Evolutionary conservation across 495 filamentous ascomycete genomes (phyloP).

Genomic region (Trichoderma orchidacearum): DNA sequence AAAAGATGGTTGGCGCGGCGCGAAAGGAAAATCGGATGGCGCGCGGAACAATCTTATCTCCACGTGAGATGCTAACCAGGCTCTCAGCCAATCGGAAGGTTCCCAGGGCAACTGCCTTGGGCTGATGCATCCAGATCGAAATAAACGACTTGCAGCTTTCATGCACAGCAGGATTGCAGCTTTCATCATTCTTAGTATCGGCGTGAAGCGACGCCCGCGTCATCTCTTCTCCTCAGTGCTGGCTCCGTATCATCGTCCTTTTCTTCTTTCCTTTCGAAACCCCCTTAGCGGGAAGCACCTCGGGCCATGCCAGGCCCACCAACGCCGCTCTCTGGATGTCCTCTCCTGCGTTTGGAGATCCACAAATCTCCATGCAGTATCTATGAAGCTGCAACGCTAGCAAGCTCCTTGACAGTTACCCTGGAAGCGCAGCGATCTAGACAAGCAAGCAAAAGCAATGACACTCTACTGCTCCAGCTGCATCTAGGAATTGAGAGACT

Average conservation of each 20-base stretch:
- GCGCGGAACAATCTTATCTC: neutral
- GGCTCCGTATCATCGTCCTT: neutral
- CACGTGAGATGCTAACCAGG: neutral
- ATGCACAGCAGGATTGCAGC: too few species aligned
- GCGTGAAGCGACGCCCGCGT: neutral
- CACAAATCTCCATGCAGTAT: neutral
- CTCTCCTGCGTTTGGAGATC: neutral
- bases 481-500: neutral
- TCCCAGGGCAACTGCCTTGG: neutral
- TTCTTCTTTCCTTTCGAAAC: neutral
- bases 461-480: neutral
- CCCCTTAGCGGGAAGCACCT: neutral
- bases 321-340: neutral
- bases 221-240: neutral
- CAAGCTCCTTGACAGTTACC: neutral
- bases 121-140: neutral
- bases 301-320: neutral
- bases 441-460: neutral
- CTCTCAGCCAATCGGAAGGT: neutral
- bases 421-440: neutral
- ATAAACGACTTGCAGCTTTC: neutral
- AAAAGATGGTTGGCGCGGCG: neutral
- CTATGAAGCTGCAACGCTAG: neutral
- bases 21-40: neutral
- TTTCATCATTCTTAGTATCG: too few species aligned